These are phyloP conservation scores for Xylariaceae sp. DNA, from an alignment of 2,329 filamentous ascomycete genomes.

Conservation along the genomic window DNA sequence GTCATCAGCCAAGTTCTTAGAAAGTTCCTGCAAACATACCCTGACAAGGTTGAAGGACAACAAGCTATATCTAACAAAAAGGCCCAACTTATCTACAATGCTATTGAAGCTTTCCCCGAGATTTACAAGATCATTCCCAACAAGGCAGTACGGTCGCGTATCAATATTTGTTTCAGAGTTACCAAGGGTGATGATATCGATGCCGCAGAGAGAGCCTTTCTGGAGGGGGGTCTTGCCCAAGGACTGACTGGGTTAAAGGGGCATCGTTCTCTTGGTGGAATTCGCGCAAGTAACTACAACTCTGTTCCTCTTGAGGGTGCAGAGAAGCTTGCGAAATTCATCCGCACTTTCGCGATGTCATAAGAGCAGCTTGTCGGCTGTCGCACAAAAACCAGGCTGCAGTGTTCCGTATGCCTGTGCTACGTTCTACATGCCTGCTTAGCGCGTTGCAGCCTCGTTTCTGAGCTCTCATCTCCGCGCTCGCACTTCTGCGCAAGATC, in stretches of 20 bases:
- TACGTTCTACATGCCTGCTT: too few relatives aligned
- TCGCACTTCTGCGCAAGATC: too few relatives aligned
- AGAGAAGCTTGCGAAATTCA: constrained; percentile 70
- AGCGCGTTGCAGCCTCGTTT: too few relatives aligned
- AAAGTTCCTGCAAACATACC: constrained; percentile 70
- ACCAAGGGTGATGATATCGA: constrained; percentile 63
- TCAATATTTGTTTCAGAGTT: constrained; percentile 95
- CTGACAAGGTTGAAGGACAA: constrained; percentile 76
- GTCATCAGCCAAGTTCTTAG: constrained; percentile 89
- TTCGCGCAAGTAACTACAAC: constrained; percentile 90
- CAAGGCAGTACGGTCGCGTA: constrained; percentile 77
- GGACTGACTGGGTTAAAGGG: constrained; percentile 85
- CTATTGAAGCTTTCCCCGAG: constrained; percentile 74
- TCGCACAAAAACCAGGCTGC: too few relatives aligned
- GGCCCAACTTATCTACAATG: constrained; percentile 76
- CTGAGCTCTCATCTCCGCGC: too few relatives aligned
- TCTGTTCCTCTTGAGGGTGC: constrained; percentile 72
- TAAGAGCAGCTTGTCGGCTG: too few relatives aligned
- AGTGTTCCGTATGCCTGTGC: too few relatives aligned
- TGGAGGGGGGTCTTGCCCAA: constrained; percentile 71
- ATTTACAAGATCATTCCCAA: constrained; percentile 81
- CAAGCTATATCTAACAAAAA: constrained; percentile 76
- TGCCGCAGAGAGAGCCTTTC: constrained; percentile 78
- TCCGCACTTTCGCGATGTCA: constrained; percentile 59
- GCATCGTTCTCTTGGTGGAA: constrained; percentile 86